Conservation (phyloP, 306 rosid species). For the Prunus mongolica region DNA sequence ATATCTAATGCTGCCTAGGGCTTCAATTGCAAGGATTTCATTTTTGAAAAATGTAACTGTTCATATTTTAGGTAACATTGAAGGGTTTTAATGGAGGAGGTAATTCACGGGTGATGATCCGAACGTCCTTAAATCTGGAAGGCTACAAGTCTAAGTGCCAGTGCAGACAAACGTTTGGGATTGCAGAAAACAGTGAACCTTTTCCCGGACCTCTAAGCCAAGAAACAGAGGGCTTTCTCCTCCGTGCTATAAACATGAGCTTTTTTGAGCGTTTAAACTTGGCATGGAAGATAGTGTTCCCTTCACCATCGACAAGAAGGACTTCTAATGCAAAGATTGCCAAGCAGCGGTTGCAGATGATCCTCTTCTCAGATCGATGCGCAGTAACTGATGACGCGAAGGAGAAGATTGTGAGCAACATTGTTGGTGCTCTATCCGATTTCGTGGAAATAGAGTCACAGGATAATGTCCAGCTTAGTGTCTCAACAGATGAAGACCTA, state of each 20-base stretch:
- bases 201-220: neutral
- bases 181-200: conserved; percentile 7
- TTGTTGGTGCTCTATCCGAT: conserved; percentile 75
- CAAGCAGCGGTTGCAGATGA: conserved; percentile 92
- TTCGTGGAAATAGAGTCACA: conserved; percentile 90
- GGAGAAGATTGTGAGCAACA: conserved; percentile 65
- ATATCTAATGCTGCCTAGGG: neutral
- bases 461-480: conserved; percentile 84
- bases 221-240: conserved; percentile 46
- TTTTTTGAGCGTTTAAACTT: conserved; percentile 78
- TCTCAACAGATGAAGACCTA: conserved; percentile 68
- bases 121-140: neutral
- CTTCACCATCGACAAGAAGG: conserved; percentile 56
- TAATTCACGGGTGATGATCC: neutral
- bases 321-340: conserved; percentile 81
- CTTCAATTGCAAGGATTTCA: neutral
- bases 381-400: conserved; percentile 88
- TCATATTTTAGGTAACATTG: conserved; percentile 3
- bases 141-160: neutral
- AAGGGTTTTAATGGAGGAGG: conserved; percentile 10
- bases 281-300: conserved; percentile 84
- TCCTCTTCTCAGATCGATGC: conserved; percentile 86
- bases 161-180: neutral
- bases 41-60: too few species aligned
- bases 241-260: conserved; percentile 72